Evolutionary conservation across 305 asterid species (phyloP).

Genomic region (Coffea humblotiana): DNA sequence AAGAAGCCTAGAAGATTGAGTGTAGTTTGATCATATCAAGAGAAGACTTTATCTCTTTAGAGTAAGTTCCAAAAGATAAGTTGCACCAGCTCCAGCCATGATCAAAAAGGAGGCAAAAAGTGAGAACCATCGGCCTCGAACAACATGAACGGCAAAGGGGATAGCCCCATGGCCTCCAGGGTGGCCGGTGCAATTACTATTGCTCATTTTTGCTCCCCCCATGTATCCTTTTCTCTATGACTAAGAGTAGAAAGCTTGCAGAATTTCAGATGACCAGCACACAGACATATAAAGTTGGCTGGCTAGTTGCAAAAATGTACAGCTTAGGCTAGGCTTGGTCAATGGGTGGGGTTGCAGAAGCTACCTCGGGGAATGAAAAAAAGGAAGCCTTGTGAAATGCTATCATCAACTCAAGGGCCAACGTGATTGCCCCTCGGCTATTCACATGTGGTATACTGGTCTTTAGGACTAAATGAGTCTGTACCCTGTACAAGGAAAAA

Average conservation of each 20-base stretch:
- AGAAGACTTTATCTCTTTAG: constrained; percentile 69
- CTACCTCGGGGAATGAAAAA: background rate
- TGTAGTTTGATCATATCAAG: constrained; percentile 79
- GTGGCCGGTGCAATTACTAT: background rate
- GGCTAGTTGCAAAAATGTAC: background rate
- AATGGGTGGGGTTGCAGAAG: background rate
- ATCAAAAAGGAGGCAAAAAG: constrained; percentile 74
- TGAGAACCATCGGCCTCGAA: constrained; percentile 86
- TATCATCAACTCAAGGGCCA: background rate
- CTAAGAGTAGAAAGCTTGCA: background rate
- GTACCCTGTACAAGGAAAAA: background rate
- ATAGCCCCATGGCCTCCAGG: constrained; percentile 20
- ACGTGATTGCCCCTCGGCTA: background rate
- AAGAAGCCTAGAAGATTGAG: constrained; percentile 75
- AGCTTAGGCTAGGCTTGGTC: background rate
- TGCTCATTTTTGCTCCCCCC: background rate
- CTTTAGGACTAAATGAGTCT: background rate
- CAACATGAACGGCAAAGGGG: constrained; percentile 45
- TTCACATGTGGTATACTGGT: background rate
- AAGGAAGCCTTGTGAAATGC: background rate
- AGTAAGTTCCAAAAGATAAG: constrained; percentile 75
- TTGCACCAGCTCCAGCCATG: constrained; percentile 94
- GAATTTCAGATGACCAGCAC: background rate
- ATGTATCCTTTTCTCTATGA: background rate
- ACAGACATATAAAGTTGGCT: background rate